Percentiles rank a stretch among this genome's conserved stretches.
Conservation (phyloP, 1,284 basidiomycete genomes). For the Chalciporus sp. region DNA sequence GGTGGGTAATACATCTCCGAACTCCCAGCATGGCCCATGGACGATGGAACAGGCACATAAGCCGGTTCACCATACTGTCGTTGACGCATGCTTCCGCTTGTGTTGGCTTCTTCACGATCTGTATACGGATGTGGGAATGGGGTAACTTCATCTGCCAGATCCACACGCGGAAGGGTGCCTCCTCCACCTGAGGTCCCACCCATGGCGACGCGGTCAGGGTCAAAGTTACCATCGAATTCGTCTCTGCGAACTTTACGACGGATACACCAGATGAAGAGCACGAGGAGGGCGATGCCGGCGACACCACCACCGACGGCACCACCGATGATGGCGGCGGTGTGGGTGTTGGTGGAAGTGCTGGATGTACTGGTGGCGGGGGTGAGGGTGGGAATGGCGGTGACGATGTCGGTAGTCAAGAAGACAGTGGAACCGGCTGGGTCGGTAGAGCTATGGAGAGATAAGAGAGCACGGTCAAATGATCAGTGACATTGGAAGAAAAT, state of each 20-base stretch:
- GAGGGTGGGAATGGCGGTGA: slow-evolving; percentile 16
- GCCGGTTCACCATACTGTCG: slow-evolving; percentile 12
- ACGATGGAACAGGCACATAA: slow-evolving; percentile 5
- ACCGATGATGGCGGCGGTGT: slow-evolving; percentile 29
- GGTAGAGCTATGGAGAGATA: slow-evolving; percentile 22
- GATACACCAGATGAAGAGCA: slow-evolving; percentile 27
- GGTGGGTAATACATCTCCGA: slow-evolving; percentile 6
- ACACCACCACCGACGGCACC: slow-evolving; percentile 33
- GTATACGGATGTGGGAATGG: slow-evolving; percentile 29
- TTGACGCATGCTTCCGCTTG: slow-evolving; percentile 29
- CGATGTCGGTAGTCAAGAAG: slow-evolving; percentile 17
- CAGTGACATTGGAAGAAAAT: background rate
- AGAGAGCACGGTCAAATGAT: background rate
- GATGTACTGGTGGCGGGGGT: slow-evolving; percentile 7
- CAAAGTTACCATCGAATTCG: slow-evolving; percentile 56
- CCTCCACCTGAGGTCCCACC: slow-evolving; percentile 26
- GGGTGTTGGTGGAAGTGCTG: slow-evolving; percentile 7
- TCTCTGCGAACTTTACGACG: slow-evolving; percentile 22
- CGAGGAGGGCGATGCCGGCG: slow-evolving; percentile 17
- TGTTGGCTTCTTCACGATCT: slow-evolving; percentile 9
- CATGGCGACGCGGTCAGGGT: slow-evolving; percentile 44
- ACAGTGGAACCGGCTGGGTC: slow-evolving; percentile 23
- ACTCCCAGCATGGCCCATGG: background rate
- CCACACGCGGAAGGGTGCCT: slow-evolving; percentile 38
- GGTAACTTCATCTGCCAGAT: slow-evolving; percentile 42